Evolutionary conservation across 2,329 filamentous ascomycete species (phyloP).

Genomic region (Blumeria graminis): DNA sequence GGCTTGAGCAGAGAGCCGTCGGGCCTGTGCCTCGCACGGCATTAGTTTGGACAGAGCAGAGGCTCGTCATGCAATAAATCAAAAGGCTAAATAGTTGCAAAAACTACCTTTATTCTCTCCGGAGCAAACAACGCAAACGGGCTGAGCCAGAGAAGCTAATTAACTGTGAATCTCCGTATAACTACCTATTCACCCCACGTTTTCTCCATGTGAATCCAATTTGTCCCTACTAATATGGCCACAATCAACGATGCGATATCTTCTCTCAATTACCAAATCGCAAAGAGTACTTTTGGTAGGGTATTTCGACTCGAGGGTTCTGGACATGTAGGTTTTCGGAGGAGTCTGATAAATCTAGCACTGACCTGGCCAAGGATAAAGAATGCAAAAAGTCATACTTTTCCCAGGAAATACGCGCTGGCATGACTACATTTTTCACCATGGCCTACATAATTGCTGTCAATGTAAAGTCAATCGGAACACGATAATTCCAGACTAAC

Average conservation of each 20-base stretch:
- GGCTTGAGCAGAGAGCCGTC: neutral
- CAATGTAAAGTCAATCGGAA: slow-evolving; percentile 3
- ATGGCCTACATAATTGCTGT: slow-evolving; percentile 21
- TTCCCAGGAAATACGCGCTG: slow-evolving; percentile 54
- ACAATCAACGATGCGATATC: slow-evolving; percentile 3
- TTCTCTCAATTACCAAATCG: slow-evolving; percentile 5
- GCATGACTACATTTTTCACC: slow-evolving; percentile 38
- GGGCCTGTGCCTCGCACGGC: neutral
- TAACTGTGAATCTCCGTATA: slow-evolving; percentile 2
- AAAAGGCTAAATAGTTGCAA: too few relatives aligned
- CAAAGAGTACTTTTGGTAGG: slow-evolving; percentile 21
- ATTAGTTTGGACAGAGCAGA: neutral
- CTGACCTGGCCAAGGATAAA: slow-evolving; percentile 24
- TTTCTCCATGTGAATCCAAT: slow-evolving; percentile 6
- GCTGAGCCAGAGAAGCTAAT: too few relatives aligned
- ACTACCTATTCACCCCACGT: slow-evolving; percentile 5
- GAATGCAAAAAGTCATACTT: slow-evolving; percentile 46
- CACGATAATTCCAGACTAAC: slow-evolving; percentile 6
- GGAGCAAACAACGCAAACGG: too few relatives aligned
- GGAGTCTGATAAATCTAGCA: too few relatives aligned
- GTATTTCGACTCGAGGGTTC: slow-evolving; percentile 44
- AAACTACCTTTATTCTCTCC: too few relatives aligned
- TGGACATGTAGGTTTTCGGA: slow-evolving; percentile 27
- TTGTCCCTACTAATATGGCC: slow-evolving; percentile 4
- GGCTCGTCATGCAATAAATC: too few relatives aligned